A percentile compares a stretch with the other conserved stretches of the same genome.
Conservation (phyloP, 306 rosid species). For the Chamaecrista fasciculata region DNA sequence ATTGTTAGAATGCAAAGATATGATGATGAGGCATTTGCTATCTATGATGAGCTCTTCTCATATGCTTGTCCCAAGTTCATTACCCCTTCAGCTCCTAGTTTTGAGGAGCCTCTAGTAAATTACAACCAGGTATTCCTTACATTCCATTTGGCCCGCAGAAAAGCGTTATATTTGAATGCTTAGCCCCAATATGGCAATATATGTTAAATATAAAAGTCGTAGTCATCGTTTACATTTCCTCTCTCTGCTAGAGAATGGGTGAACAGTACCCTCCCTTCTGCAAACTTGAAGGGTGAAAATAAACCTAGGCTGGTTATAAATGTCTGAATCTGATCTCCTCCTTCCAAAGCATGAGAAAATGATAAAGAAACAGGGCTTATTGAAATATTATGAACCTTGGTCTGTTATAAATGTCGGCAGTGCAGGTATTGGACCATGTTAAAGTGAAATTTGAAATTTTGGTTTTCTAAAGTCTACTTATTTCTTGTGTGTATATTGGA, state of each 20-base stretch:
- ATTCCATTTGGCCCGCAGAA: not conserved
- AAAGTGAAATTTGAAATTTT: conserved; percentile 12
- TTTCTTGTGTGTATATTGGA: not conserved
- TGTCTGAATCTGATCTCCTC: not conserved
- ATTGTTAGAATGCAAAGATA: conserved; percentile 91
- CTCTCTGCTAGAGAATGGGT: not conserved
- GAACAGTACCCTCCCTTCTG: not conserved
- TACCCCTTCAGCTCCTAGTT: conserved; percentile 94
- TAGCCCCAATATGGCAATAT: not conserved
- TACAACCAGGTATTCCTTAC: conserved; percentile 75
- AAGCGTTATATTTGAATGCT: not conserved
- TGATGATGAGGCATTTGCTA: conserved; percentile 90
- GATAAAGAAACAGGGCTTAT: not conserved
- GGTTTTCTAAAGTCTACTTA: not conserved
- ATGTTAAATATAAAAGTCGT: conserved; percentile 13
- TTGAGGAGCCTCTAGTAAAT: conserved; percentile 90
- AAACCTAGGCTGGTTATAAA: not conserved
- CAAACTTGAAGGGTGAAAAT: conserved; percentile 8
- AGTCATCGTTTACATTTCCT: not conserved
- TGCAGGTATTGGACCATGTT: not conserved
- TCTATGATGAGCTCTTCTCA: conserved; percentile 96
- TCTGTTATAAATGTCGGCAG: not conserved
- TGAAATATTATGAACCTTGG: not conserved
- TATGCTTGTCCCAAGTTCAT: conserved; percentile 98
- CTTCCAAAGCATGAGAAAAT: not conserved